Percentiles rank a stretch among this genome's conserved stretches.
phyloP scores from a whole-genome alignment of 257 asterid genomes.

The Linaria vulgaris region DNA sequence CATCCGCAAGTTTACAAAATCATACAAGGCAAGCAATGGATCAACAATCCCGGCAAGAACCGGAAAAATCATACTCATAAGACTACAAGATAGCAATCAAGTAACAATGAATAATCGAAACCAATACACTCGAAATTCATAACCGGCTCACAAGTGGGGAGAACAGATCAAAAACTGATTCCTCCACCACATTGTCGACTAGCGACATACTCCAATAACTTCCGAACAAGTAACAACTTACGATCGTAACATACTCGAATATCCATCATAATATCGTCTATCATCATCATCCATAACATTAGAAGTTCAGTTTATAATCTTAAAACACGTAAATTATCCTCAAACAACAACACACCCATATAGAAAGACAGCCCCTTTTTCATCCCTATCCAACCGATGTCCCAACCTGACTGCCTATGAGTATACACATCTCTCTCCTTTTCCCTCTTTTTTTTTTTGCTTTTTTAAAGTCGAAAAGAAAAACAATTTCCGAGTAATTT shows the following conservation, averaged over 20 bases:
- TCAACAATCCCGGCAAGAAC: not conserved
- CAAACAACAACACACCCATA: constrained; percentile 35
- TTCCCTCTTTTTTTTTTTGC: not conserved
- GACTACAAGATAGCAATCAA: not conserved
- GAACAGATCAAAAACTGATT: constrained; percentile 1
- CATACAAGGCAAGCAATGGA: not conserved
- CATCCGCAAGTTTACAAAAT: not conserved
- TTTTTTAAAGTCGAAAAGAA: not conserved
- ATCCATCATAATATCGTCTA: constrained; percentile 16
- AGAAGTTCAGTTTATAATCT: constrained; percentile 26
- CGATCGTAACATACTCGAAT: not conserved
- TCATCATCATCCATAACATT: constrained; percentile 28
- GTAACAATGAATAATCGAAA: constrained; percentile 4
- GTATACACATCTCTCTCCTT: constrained; percentile 14
- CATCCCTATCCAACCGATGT: constrained; percentile 6
- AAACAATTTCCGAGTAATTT: constrained; percentile 18
- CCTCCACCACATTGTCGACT: not conserved
- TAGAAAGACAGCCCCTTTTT: constrained; percentile 30
- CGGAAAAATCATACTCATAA: too few species aligned
- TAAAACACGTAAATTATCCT: constrained; percentile 28
- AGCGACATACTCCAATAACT: constrained; percentile 6
- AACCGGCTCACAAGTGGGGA: not conserved
- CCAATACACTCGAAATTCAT: not conserved
- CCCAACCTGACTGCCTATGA: constrained; percentile 28
- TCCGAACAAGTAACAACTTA: not conserved